Conservation (phyloP, 768 basidiomycete species). For the Lentinus tigrinus region DNA sequence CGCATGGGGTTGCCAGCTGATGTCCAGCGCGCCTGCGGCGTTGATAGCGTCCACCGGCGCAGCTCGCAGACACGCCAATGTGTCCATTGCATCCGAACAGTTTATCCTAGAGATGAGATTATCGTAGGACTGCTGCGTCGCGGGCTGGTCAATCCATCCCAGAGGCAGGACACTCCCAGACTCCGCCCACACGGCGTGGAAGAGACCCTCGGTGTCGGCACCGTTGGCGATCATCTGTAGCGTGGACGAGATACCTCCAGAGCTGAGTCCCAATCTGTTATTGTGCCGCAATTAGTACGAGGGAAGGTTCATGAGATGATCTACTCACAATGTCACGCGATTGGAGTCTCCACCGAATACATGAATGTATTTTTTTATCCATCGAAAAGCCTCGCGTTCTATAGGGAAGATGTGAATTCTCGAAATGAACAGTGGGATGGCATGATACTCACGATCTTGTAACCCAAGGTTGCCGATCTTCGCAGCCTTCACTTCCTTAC, state of each 20-base stretch:
- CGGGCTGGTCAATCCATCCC: background rate
- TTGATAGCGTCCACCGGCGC: conserved; percentile 12
- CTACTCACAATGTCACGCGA: conserved; percentile 41
- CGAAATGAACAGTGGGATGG: no score
- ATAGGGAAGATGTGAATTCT: background rate
- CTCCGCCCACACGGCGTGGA: conserved; percentile 16
- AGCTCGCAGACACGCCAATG: conserved; percentile 12
- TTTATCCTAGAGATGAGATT: background rate
- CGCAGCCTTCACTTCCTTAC: no score
- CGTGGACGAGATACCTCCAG: conserved; percentile 17
- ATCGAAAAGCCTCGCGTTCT: conserved; percentile 40
- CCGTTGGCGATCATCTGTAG: conserved; percentile 15
- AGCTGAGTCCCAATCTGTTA: conserved; percentile 17
- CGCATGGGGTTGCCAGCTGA: conserved; percentile 47
- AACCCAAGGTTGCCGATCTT: no score
- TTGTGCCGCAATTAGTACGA: no score
- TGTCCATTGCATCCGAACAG: conserved; percentile 6
- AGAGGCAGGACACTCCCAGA: background rate
- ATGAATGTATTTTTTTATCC: conserved; percentile 38
- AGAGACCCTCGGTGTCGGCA: conserved; percentile 15
- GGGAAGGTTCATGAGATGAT: no score
- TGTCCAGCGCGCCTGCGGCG: conserved; percentile 1
- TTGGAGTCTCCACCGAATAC: conserved; percentile 43
- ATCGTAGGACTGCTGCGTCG: conserved; percentile 1
- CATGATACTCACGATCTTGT: no score